Evolutionary conservation across 2,329 filamentous ascomycete genomes (phyloP).

Genomic region (Emergomyces pasteurianus): DNA sequence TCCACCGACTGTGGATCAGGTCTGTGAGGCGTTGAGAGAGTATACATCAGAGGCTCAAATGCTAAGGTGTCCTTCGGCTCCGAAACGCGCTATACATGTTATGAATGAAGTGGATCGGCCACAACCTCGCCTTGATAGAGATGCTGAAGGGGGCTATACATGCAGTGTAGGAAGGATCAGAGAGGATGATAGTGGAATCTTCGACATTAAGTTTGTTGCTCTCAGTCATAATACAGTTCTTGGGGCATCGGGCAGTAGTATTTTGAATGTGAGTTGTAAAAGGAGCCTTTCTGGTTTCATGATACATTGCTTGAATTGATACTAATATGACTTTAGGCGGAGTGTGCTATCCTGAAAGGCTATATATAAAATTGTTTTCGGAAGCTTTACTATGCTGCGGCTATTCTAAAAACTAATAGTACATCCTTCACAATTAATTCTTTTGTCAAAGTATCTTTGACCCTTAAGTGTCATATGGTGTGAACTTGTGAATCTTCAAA

Average conservation of each 20-base stretch:
- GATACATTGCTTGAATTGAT: background rate
- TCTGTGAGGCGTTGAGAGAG: slow-evolving; percentile 64
- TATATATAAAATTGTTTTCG: slow-evolving; percentile 45
- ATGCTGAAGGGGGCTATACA: slow-evolving; percentile 74
- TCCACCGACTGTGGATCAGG: slow-evolving; percentile 60
- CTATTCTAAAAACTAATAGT: no score
- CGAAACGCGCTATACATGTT: slow-evolving; percentile 67
- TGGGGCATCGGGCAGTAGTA: slow-evolving; percentile 89
- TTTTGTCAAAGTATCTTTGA: no score
- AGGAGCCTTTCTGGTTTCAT: slow-evolving; percentile 23
- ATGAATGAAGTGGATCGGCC: slow-evolving; percentile 84
- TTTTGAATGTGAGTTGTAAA: slow-evolving; percentile 50
- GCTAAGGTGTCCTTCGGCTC: slow-evolving; percentile 79
- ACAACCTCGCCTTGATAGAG: slow-evolving; percentile 80
- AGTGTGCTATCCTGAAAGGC: slow-evolving; percentile 82
- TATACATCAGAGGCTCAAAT: slow-evolving; percentile 74
- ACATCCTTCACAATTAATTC: background rate
- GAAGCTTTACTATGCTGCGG: background rate
- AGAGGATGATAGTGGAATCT: slow-evolving; percentile 66
- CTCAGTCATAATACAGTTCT: slow-evolving; percentile 89
- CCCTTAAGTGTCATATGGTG: no score
- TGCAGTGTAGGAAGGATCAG: slow-evolving; percentile 81
- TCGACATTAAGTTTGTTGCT: slow-evolving; percentile 90
- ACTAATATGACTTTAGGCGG: slow-evolving; percentile 32
- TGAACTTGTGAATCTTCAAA: no score